phyloP scores from a whole-genome alignment of 2,329 filamentous ascomycete species.

The Nemania sp. region DNA sequence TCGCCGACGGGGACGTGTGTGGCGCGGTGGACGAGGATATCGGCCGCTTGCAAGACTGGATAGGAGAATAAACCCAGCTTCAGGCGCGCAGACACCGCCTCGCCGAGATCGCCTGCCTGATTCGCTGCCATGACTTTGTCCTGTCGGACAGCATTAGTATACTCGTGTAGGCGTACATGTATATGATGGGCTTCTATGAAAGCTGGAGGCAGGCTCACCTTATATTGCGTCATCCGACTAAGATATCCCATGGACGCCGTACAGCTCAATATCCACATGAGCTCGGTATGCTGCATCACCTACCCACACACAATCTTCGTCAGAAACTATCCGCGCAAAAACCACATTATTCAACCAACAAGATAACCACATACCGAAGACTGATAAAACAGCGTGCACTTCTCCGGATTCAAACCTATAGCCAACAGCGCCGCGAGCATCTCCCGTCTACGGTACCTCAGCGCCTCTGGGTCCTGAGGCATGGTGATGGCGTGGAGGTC shows the following conservation, averaged over 20 bases:
- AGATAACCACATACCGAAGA: conserved; percentile 60
- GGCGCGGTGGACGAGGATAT: conserved; percentile 86
- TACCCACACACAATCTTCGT: conserved; percentile 37
- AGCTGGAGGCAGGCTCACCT: conserved; percentile 57
- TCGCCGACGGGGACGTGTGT: conserved; percentile 97
- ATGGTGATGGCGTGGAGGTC: conserved; percentile 92
- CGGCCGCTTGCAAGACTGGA: conserved; percentile 91
- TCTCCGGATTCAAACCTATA: conserved; percentile 78
- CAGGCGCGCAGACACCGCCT: conserved; percentile 56
- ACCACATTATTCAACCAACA: background rate
- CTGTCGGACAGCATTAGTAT: conserved; percentile 48
- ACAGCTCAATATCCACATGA: conserved; percentile 97
- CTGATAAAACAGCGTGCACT: conserved; percentile 81
- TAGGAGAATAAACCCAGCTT: conserved; percentile 95
- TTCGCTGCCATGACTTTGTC: conserved; percentile 72
- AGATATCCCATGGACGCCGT: conserved; percentile 90
- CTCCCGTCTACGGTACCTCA: conserved; percentile 70
- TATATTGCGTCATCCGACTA: conserved; percentile 99
- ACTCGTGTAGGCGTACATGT: background rate
- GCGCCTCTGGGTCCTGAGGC: conserved; percentile 63
- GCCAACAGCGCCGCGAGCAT: conserved; percentile 80
- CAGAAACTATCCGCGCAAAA: conserved; percentile 3
- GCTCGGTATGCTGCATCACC: conserved; percentile 79
- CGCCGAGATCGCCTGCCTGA: conserved; percentile 60
- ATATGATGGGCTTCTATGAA: background rate